phyloP scores from a whole-genome alignment of 192 early-diverging fungal genomes.

The Pilaira anomala region DNA sequence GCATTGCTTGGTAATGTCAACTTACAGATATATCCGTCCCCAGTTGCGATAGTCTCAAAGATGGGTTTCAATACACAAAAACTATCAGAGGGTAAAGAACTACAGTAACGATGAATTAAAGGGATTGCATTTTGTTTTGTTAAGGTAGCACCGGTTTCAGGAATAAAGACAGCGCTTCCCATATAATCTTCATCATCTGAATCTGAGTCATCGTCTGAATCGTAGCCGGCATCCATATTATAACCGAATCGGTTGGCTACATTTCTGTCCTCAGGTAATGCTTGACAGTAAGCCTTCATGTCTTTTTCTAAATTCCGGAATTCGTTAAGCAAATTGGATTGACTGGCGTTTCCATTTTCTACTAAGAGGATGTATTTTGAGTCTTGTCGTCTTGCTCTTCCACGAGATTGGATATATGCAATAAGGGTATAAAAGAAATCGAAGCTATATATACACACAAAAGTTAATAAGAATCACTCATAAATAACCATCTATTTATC shows the following conservation, averaged over 20 bases:
- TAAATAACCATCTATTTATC: not conserved
- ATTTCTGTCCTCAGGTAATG: conserved; percentile 41
- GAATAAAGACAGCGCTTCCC: conserved; percentile 55
- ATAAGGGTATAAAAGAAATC: conserved; percentile 72
- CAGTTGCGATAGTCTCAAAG: conserved; percentile 38
- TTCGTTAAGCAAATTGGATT: conserved; percentile 37
- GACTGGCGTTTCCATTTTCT: conserved; percentile 41
- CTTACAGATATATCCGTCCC: conserved; percentile 43
- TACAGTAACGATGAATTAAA: conserved; percentile 71
- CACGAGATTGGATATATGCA: conserved; percentile 87
- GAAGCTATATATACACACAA: conserved; percentile 53
- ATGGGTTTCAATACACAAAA: conserved; percentile 53
- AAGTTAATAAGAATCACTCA: conserved; percentile 6
- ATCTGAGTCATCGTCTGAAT: conserved; percentile 21
- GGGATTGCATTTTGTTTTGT: conserved; percentile 66
- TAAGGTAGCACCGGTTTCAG: conserved; percentile 64
- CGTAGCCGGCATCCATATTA: conserved; percentile 16
- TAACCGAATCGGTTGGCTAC: conserved; percentile 17
- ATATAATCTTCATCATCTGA: conserved; percentile 41
- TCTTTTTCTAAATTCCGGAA: conserved; percentile 48
- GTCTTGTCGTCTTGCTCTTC: conserved; percentile 70
- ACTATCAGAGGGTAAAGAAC: conserved; percentile 61
- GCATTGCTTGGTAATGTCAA: conserved; percentile 63
- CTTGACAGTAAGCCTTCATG: conserved; percentile 62
- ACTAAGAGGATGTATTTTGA: conserved; percentile 79